These are phyloP conservation scores for Blattamonas nauphoetae DNA, from an alignment of 78 protist genomes.

Conservation along the genomic window DNA sequence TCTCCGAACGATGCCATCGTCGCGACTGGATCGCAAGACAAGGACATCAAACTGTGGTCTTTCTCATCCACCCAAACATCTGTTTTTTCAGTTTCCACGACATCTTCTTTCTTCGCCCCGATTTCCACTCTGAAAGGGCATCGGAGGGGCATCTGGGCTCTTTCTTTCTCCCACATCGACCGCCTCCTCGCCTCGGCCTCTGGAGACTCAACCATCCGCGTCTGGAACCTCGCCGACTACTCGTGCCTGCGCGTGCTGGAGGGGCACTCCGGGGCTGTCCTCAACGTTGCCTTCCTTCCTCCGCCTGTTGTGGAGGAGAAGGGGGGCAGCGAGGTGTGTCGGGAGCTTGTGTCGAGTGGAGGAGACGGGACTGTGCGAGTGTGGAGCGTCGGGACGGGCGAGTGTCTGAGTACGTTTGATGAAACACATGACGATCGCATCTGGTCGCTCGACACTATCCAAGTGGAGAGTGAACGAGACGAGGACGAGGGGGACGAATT, in stretches of 20 bases:
- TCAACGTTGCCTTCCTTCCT: background rate
- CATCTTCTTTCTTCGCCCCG: background rate
- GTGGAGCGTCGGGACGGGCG: conserved; percentile 69
- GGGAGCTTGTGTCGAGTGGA: conserved; percentile 60
- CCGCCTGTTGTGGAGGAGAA: background rate
- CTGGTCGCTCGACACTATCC: conserved; percentile 70
- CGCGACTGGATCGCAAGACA: conserved; percentile 77
- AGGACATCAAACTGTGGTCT: conserved; percentile 36
- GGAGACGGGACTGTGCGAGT: conserved; percentile 71
- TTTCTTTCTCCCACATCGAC: conserved; percentile 72
- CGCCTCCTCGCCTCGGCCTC: conserved; percentile 59
- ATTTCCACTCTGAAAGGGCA: conserved; percentile 60
- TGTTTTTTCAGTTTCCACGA: background rate
- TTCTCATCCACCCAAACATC: background rate
- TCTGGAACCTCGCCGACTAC: conserved; percentile 62
- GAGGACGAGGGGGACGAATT: no score
- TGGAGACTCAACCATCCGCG: conserved; percentile 54
- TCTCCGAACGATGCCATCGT: conserved; percentile 77
- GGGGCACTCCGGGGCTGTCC: conserved; percentile 52
- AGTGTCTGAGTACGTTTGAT: conserved; percentile 69
- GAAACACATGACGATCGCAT: conserved; percentile 36
- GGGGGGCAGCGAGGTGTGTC: no score
- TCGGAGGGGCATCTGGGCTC: conserved; percentile 74
- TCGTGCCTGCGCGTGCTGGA: conserved; percentile 71
- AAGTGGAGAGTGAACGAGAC: no score